Percentiles rank a stretch among this genome's conserved stretches.
phyloP scores from a whole-genome alignment of 176 grass and related monocot species.

The Eremochloa ophiuroides region DNA sequence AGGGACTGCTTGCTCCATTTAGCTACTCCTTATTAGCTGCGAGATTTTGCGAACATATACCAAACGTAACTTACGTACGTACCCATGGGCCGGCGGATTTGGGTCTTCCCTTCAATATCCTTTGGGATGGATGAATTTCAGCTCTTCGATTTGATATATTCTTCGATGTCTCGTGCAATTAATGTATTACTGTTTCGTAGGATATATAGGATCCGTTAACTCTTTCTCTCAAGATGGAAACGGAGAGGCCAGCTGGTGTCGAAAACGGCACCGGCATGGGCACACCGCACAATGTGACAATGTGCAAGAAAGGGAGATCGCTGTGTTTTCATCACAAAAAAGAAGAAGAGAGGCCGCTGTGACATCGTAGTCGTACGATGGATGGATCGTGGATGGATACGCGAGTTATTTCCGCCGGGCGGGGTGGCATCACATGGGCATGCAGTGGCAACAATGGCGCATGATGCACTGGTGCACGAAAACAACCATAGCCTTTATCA shows the following conservation, averaged over 20 bases:
- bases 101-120: too few species aligned
- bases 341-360: neutral
- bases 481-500: neutral
- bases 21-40: neutral
- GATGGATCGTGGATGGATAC: neutral
- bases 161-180: too few species aligned
- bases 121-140: neutral
- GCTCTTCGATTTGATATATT: neutral
- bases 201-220: neutral
- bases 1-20: constrained; percentile 18
- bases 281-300: too few species aligned
- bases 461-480: neutral
- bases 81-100: neutral
- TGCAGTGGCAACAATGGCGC: neutral
- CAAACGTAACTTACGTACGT: too few species aligned
- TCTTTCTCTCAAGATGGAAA: neutral
- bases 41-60: constrained; percentile 7
- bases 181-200: neutral
- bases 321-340: too few species aligned
- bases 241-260: neutral
- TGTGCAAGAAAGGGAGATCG: neutral
- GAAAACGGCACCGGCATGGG: neutral
- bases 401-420: neutral
- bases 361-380: constrained; percentile 16
- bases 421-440: constrained; percentile 34